Percentiles rank a stretch among this genome's conserved stretches.
Evolutionary conservation across 2,329 filamentous ascomycete genomes (phyloP).

Genomic region (Beauveria varroae): DNA sequence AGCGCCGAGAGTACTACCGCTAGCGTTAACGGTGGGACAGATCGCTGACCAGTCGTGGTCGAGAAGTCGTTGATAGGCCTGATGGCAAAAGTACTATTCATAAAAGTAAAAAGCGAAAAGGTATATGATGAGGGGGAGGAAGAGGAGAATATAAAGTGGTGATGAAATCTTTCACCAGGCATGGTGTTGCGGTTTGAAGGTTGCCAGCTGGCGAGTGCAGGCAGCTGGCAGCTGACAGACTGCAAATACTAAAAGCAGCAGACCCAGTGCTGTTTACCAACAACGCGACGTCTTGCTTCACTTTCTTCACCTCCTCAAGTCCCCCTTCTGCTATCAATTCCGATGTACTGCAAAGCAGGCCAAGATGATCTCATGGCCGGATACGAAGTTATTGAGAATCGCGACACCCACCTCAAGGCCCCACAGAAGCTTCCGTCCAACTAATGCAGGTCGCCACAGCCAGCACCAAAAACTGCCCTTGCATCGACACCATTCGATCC

Average conservation of each 20-base stretch:
- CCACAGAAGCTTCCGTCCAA: neutral
- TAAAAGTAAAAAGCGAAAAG: neutral
- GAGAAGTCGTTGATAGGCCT: neutral
- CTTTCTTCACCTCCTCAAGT: neutral
- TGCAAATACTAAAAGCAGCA: neutral
- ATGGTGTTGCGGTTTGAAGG: neutral
- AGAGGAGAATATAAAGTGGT: neutral
- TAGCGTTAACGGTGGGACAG: neutral
- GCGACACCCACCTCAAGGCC: neutral
- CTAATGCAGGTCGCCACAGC: neutral
- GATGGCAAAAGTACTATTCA: neutral
- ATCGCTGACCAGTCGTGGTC: neutral
- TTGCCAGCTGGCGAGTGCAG: neutral
- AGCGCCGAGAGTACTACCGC: neutral
- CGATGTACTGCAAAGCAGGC: neutral
- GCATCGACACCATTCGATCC: neutral
- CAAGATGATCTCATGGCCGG: neutral
- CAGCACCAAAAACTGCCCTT: neutral
- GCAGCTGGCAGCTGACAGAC: neutral
- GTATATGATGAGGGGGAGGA: neutral
- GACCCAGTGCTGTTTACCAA: neutral
- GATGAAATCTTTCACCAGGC: neutral
- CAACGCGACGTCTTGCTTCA: neutral
- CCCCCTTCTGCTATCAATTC: neutral
- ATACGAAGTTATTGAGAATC: neutral